phyloP scores from a whole-genome alignment of 176 grass and related monocot species.

The Microstegium vimineum region DNA sequence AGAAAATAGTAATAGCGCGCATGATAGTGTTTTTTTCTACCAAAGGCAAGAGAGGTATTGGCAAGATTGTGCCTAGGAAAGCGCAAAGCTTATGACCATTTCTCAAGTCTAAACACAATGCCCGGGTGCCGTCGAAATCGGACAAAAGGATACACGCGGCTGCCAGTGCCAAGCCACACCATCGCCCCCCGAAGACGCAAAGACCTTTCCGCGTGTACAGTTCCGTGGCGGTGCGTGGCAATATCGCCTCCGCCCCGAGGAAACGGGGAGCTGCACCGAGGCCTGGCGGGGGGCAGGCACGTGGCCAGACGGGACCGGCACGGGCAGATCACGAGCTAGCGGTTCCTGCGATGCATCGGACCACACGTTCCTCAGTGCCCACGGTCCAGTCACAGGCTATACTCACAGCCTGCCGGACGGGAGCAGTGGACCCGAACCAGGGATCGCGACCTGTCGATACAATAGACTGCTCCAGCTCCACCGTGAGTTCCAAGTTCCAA shows the following conservation, averaged over 20 bases:
- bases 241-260: background rate
- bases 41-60: too few relatives aligned
- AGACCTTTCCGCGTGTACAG: background rate
- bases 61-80: background rate
- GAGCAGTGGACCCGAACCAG: background rate
- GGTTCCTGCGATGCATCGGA: conserved; percentile 1
- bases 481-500: background rate
- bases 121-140: background rate
- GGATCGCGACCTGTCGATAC: background rate
- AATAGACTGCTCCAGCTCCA: background rate
- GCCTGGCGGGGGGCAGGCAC: conserved; percentile 14
- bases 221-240: conserved; percentile 10
- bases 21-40: too few relatives aligned
- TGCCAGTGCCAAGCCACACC: background rate
- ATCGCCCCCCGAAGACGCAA: background rate
- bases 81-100: background rate
- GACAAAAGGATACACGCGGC: too few relatives aligned
- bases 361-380: conserved; percentile 6
- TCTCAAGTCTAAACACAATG: background rate
- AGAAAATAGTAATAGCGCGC: too few relatives aligned
- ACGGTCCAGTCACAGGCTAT: background rate
- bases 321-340: conserved; percentile 38
- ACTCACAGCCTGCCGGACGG: background rate
- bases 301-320: conserved; percentile 35
- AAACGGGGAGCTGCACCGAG: conserved; percentile 22